Conservation (phyloP, 495 filamentous ascomycete species). For the Penicillium samsonianum region DNA sequence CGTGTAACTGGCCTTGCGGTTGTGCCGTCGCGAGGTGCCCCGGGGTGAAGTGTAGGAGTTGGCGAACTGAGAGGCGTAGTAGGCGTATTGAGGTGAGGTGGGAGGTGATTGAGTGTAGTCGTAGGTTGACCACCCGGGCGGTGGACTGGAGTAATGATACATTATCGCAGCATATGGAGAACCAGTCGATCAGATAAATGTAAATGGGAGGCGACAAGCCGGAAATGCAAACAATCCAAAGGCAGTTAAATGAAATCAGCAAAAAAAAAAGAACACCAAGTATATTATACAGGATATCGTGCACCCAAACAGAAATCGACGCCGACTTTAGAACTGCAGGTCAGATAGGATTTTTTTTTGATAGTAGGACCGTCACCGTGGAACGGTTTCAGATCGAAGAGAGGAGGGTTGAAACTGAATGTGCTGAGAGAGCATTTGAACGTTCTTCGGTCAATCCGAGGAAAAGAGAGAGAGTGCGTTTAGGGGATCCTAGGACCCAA, state of each 20-base stretch:
- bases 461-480: conserved; percentile 18
- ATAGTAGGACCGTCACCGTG: conserved; percentile 47
- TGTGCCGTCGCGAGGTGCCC: conserved; percentile 44
- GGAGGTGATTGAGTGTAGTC: conserved; percentile 54
- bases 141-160: conserved; percentile 55
- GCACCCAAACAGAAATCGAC: conserved; percentile 43
- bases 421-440: conserved; percentile 53
- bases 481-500: conserved; percentile 12
- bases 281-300: conserved; percentile 57
- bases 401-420: conserved; percentile 45
- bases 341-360: conserved; percentile 22
- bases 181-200: conserved; percentile 17
- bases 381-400: conserved; percentile 47
- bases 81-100: conserved; percentile 52
- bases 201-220: conserved; percentile 15
- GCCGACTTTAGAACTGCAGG: conserved; percentile 30
- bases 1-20: conserved; percentile 51
- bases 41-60: conserved; percentile 44
- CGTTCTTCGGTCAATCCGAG: conserved; percentile 37
- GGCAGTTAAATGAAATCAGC: conserved; percentile 23
- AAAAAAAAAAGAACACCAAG: conserved; percentile 34
- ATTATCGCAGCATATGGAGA: conserved; percentile 47
- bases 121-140: conserved; percentile 51
- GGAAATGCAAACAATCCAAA: conserved; percentile 23
- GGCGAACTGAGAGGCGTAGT: conserved; percentile 48